Evolutionary conservation across 2,329 filamentous ascomycete species (phyloP).

Genomic region (Colletotrichum higginsianum): DNA sequence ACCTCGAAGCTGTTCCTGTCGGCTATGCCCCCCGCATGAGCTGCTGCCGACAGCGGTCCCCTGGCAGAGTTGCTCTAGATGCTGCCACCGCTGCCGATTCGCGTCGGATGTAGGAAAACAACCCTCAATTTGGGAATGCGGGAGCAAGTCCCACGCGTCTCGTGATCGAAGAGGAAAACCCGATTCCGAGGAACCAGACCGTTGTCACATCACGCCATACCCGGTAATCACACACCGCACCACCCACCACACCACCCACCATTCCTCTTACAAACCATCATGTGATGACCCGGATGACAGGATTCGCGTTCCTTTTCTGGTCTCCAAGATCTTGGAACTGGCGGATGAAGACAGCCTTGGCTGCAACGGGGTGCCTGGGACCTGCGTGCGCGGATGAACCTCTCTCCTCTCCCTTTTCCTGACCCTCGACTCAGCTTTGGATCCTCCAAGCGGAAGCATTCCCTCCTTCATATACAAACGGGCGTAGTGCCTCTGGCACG

Average conservation of each 20-base stretch:
- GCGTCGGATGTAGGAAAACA: background rate
- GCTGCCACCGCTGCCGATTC: conserved; percentile 6
- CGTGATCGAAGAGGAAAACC: background rate
- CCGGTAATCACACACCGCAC: conserved; percentile 9
- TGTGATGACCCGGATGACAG: conserved; percentile 19
- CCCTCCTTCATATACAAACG: conserved; percentile 26
- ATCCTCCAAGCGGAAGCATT: conserved; percentile 32
- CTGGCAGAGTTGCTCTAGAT: background rate
- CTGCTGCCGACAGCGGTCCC: background rate
- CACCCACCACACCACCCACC: background rate
- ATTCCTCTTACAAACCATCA: background rate
- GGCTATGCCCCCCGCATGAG: background rate
- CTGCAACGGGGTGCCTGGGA: conserved; percentile 25
- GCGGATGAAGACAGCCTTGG: background rate
- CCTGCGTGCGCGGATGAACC: conserved; percentile 29
- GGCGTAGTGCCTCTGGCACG: conserved; percentile 30
- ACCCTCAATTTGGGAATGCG: background rate
- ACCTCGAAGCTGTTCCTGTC: background rate
- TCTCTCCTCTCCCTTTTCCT: background rate
- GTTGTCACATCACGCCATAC: conserved; percentile 23
- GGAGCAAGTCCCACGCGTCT: background rate
- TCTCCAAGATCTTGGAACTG: conserved; percentile 21
- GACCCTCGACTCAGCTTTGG: background rate
- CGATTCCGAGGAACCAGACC: background rate
- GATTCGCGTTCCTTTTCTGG: background rate